These are phyloP conservation scores for Corynespora cassiicola DNA, from an alignment of 2,329 filamentous ascomycete species.

Conservation along the genomic window DNA sequence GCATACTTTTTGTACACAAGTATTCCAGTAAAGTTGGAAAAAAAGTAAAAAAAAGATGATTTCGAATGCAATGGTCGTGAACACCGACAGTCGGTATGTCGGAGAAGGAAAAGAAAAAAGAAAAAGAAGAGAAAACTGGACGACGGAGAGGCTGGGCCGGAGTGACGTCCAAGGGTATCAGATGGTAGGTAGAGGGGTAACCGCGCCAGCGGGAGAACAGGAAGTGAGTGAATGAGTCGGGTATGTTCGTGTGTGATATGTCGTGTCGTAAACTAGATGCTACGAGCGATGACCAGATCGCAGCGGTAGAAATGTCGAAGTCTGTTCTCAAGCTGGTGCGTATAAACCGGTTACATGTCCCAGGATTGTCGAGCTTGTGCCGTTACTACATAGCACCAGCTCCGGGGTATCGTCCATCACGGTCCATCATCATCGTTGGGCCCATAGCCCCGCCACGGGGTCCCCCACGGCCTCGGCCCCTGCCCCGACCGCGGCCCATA, in stretches of 20 bases:
- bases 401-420: conserved; percentile 41
- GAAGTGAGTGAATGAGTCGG: background rate
- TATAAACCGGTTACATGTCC: background rate
- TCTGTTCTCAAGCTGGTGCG: background rate
- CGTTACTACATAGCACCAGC: conserved; percentile 36
- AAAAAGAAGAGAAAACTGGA: background rate
- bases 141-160: background rate
- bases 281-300: conserved; percentile 17
- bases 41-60: conserved; percentile 8
- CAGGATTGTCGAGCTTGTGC: background rate
- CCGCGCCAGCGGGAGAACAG: conserved; percentile 1
- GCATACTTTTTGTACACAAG: too few relatives aligned
- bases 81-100: background rate
- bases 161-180: background rate
- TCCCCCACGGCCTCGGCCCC: conserved; percentile 40
- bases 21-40: conserved; percentile 2
- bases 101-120: background rate
- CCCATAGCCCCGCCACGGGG: conserved; percentile 30
- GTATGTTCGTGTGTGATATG: background rate
- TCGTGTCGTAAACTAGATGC: background rate
- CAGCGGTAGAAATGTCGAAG: conserved; percentile 5
- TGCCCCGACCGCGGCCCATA: conserved; percentile 38
- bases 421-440: conserved; percentile 30
- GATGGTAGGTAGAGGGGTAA: background rate
- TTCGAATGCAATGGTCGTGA: conserved; percentile 3